A percentile compares a stretch with the other conserved stretches of the same genome.
These are phyloP conservation scores for Phaseolus coccineus DNA, from an alignment of 331 rosid species.

Conservation along the genomic window DNA sequence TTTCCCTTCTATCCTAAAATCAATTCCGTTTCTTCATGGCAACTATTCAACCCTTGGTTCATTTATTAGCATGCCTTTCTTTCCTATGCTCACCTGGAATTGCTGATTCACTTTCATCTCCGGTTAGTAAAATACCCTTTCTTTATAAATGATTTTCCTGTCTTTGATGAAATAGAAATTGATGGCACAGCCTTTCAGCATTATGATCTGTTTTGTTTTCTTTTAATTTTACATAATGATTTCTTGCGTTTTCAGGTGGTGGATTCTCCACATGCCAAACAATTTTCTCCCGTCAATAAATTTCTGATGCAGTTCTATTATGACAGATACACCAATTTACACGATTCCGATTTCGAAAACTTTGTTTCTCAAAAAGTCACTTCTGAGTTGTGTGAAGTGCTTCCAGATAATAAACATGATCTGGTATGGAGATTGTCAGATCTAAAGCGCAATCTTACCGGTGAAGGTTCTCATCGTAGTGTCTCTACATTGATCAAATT, in stretches of 20 bases:
- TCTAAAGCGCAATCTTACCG: conserved; percentile 60
- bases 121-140: conserved; percentile 51
- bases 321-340: conserved; percentile 48
- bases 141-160: conserved; percentile 2
- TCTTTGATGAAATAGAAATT: neutral
- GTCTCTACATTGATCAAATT: conserved; percentile 63
- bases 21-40: conserved; percentile 46
- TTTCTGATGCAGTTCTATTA: conserved; percentile 69
- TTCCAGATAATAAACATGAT: conserved; percentile 47
- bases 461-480: conserved; percentile 83
- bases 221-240: conserved; percentile 1
- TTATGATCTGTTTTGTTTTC: neutral
- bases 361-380: conserved; percentile 64
- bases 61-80: conserved; percentile 26
- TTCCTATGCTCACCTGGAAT: conserved; percentile 41
- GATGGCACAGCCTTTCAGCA: neutral
- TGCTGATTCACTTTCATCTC: conserved; percentile 48
- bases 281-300: conserved; percentile 43
- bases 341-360: conserved; percentile 61
- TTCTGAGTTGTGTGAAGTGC: conserved; percentile 51
- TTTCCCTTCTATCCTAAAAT: neutral
- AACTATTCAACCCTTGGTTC: conserved; percentile 32
- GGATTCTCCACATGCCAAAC: conserved; percentile 27
- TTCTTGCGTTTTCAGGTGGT: conserved; percentile 52
- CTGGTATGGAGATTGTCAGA: conserved; percentile 48